Percentiles rank a stretch among this genome's conserved stretches.
These are phyloP conservation scores for Globisporangium emineosum DNA, from an alignment of 352 stramenopile genomes.

Conservation along the genomic window DNA sequence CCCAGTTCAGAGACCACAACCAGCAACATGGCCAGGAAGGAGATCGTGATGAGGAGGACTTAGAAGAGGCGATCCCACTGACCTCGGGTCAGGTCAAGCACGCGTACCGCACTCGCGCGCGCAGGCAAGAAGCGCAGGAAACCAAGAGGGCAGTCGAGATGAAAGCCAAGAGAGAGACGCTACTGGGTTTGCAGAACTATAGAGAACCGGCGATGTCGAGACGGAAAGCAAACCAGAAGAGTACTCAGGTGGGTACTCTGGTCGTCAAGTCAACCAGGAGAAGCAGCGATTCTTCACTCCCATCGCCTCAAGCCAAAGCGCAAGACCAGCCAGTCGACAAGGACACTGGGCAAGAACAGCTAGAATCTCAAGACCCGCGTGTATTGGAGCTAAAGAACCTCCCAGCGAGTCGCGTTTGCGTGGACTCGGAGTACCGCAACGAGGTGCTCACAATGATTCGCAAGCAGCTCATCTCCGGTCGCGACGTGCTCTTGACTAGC, in stretches of 20 bases:
- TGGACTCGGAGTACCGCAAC: conserved; percentile 21
- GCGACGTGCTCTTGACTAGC: conserved; percentile 27
- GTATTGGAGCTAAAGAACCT: conserved; percentile 15
- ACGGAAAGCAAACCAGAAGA: not conserved
- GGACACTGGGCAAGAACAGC: not conserved
- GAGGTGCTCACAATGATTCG: conserved; percentile 36
- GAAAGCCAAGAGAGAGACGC: conserved; percentile 11
- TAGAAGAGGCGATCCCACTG: conserved; percentile 13
- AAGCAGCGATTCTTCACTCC: not conserved
- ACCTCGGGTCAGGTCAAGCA: conserved; percentile 46
- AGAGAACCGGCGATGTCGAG: not conserved
- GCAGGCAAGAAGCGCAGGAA: conserved; percentile 28
- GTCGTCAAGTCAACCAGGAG: not conserved
- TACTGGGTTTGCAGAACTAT: not conserved
- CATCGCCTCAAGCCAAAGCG: not conserved
- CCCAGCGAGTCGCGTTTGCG: conserved; percentile 12
- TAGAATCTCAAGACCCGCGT: not conserved
- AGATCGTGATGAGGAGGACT: conserved; percentile 1
- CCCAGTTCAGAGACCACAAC: not conserved
- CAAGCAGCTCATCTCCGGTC: conserved; percentile 27
- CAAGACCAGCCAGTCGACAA: not conserved
- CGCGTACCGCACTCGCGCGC: conserved; percentile 34
- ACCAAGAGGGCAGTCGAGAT: conserved; percentile 15
- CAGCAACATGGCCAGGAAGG: not conserved
- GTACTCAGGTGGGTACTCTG: not conserved